Base-by-base conservation (phyloP, 441 rosid genomes). In the Erysimum cheiri region DNA sequence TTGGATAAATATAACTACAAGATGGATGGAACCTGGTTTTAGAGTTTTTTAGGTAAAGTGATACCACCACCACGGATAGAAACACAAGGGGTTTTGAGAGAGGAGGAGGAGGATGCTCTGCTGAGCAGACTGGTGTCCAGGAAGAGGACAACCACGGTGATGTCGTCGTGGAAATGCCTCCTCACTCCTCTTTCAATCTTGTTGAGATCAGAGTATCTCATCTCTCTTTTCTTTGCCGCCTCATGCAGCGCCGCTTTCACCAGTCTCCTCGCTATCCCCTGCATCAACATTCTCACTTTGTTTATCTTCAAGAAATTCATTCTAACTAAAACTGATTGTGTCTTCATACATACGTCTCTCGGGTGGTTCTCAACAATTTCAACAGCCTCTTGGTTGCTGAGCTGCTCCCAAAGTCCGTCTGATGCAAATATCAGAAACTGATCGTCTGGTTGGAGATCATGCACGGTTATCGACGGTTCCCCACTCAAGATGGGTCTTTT, bases 191-290 rank as follows among this genome's bases (percentile, higher is more conserved):
- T 87, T 50, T 91, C 97, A 13, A 89, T 86, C 80, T 88, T 83
- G 80, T 86, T 91, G 82, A 91, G 74, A 73, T 88, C 95, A 0
- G 90, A 87, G 81, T 87, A 91, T 74, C 95, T 87, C 97, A 90
- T 87, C 69, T 88, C 94, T 69, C 92, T 83, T 74, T 87, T 90
- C 64, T 83, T 87, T 5, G 93, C 96, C 5, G 95, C 95, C 81
- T 85, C 88, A 48, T 64, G 89, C 75, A 91, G 70, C 6, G 97
- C 92, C 14, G 68, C 67, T 73, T 87, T 88, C 78, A 91, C 87
- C 36, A 88, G 89, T 81, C 88, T 85, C 74, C 88, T 76, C 47
- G 97, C 95, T 68, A 76, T 86, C 70, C 93, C 91, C 96, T 90
- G 84, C 67, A 48, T 56, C 24, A 57, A 56, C 41, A 50, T 19